Evolutionary conservation across 2,329 filamentous ascomycete species (phyloP).

Genomic region (Xylariaceae sp.): DNA sequence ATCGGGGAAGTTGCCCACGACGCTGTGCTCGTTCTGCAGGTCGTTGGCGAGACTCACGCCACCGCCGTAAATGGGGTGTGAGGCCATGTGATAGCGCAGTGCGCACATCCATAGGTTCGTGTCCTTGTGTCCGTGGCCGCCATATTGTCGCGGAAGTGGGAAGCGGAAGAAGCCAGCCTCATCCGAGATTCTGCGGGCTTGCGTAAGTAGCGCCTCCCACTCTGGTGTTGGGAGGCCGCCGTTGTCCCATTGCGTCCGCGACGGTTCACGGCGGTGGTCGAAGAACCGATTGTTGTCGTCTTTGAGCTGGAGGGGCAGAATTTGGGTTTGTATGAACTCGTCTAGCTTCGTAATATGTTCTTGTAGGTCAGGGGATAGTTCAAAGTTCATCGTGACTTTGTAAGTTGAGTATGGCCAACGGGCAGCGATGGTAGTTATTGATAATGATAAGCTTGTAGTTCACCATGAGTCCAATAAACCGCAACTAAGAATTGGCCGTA

Average conservation of each 20-base stretch:
- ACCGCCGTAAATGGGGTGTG: slow-evolving; percentile 52
- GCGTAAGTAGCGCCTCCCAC: slow-evolving; percentile 62
- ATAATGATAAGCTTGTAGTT: too few relatives aligned
- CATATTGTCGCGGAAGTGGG: slow-evolving; percentile 56
- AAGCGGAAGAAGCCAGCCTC: slow-evolving; percentile 67
- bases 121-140: slow-evolving; percentile 48
- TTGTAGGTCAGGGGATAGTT: slow-evolving; percentile 28
- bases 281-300: slow-evolving; percentile 70
- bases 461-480: too few relatives aligned
- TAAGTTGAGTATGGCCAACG: too few relatives aligned
- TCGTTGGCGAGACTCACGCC: slow-evolving; percentile 68
- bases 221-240: slow-evolving; percentile 62
- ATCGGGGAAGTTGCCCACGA: slow-evolving; percentile 69
- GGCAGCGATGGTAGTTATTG: too few relatives aligned
- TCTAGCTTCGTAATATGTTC: slow-evolving; percentile 54
- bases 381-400: slow-evolving; percentile 29
- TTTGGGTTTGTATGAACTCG: slow-evolving; percentile 62
- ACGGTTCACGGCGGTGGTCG: slow-evolving; percentile 67
- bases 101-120: slow-evolving; percentile 69
- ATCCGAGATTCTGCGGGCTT: slow-evolving; percentile 60
- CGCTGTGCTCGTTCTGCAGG: slow-evolving; percentile 67
- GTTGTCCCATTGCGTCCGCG: slow-evolving; percentile 66
- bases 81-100: slow-evolving; percentile 64
- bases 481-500: too few relatives aligned
- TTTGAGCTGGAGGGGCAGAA: slow-evolving; percentile 59